Percentiles rank a stretch among this genome's conserved stretches.
Evolutionary conservation across 129 eudicot species (phyloP).

Genomic region (Ambrosia trifida): DNA sequence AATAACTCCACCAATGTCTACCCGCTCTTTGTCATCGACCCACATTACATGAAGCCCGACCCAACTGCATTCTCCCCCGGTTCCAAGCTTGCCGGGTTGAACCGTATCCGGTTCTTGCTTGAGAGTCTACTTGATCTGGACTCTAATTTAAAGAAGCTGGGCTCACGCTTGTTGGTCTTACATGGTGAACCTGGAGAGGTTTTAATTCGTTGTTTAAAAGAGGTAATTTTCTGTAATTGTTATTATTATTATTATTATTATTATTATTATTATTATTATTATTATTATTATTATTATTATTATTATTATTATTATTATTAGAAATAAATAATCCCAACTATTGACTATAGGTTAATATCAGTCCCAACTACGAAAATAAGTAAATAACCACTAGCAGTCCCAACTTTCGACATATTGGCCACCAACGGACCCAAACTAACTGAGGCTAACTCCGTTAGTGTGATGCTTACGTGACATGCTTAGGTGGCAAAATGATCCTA

Average conservation of each 20-base stretch:
- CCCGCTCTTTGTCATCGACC: slow-evolving; percentile 88
- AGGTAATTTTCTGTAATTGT: slow-evolving; percentile 38
- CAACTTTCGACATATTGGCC: no score
- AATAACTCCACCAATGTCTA: slow-evolving; percentile 43
- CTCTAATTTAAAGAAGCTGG: slow-evolving; percentile 47
- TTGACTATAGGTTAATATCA: no score
- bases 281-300: not conserved
- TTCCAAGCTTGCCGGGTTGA: slow-evolving; percentile 68
- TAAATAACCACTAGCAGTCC: no score
- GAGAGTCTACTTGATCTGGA: slow-evolving; percentile 73
- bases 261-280: no score
- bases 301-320: no score
- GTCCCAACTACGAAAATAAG: no score
- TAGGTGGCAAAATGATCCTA: no score
- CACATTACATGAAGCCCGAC: slow-evolving; percentile 91
- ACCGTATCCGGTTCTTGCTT: slow-evolving; percentile 72
- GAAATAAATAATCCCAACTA: no score
- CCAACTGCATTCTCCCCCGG: slow-evolving; percentile 65
- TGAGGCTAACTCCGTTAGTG: no score
- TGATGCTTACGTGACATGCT: no score
- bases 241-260: not conserved
- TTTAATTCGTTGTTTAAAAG: slow-evolving; percentile 57
- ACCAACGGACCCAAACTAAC: no score
- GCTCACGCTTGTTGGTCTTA: slow-evolving; percentile 73
- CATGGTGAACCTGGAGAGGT: slow-evolving; percentile 79